A percentile compares a stretch with the other conserved stretches of the same genome.
phyloP scores from a whole-genome alignment of 1,284 basidiomycete genomes.

The Grifola frondosa region DNA sequence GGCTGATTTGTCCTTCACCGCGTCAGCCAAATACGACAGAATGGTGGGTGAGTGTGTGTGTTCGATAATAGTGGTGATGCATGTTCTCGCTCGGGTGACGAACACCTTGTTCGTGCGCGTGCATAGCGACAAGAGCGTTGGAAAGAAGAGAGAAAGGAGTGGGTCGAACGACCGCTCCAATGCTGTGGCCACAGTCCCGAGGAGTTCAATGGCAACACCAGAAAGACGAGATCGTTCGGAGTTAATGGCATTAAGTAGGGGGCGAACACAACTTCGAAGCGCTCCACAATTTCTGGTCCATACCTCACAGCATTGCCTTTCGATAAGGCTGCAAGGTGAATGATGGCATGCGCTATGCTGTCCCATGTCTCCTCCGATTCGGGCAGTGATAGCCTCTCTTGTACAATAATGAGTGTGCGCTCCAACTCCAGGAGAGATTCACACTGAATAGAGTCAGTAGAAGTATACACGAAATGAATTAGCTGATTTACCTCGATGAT shows the following conservation, averaged over 20 bases:
- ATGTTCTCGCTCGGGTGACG: slow-evolving; percentile 60
- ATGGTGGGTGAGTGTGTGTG: slow-evolving; percentile 70
- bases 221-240: slow-evolving; percentile 81
- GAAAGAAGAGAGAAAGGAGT: slow-evolving; percentile 67
- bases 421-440: slow-evolving; percentile 4
- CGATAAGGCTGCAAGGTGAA: slow-evolving; percentile 54
- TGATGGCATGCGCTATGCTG: slow-evolving; percentile 58
- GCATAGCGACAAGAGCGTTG: slow-evolving; percentile 67
- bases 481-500: neutral
- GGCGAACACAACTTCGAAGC: slow-evolving; percentile 55
- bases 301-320: slow-evolving; percentile 57
- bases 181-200: slow-evolving; percentile 52
- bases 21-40: slow-evolving; percentile 59
- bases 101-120: slow-evolving; percentile 83
- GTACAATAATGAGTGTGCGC: slow-evolving; percentile 15
- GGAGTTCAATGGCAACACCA: slow-evolving; percentile 66
- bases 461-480: no score
- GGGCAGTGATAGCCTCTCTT: slow-evolving; percentile 42
- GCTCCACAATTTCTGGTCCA: slow-evolving; percentile 52
- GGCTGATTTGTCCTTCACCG: slow-evolving; percentile 69
- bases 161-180: slow-evolving; percentile 68
- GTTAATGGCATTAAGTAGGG: slow-evolving; percentile 60
- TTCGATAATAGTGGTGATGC: slow-evolving; percentile 63
- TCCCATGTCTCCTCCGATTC: slow-evolving; percentile 89
- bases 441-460: no score